Evolutionary conservation across 2,329 filamentous ascomycete species (phyloP).

Genomic region (Alternaria ethzedia): DNA sequence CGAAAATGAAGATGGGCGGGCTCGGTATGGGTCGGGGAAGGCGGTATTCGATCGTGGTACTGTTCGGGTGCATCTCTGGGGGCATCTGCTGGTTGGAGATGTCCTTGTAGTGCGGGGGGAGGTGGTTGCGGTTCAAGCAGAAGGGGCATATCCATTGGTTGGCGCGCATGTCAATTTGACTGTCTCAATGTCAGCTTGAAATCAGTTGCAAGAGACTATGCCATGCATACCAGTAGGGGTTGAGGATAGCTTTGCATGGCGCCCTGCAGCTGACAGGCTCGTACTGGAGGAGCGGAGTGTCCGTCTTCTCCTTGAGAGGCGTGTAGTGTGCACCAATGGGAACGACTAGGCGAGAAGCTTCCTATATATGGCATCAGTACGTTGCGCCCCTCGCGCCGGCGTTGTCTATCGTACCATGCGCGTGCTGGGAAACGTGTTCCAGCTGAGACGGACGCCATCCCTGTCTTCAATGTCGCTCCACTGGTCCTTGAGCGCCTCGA

Average conservation of each 20-base stretch:
- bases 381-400: slow-evolving; percentile 10
- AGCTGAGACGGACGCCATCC: slow-evolving; percentile 94
- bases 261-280: slow-evolving; percentile 97
- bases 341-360: slow-evolving; percentile 92
- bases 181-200: slow-evolving; percentile 46
- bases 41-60: slow-evolving; percentile 89
- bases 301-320: slow-evolving; percentile 90
- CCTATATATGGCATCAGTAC: slow-evolving; percentile 59
- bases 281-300: slow-evolving; percentile 88
- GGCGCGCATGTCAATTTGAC: slow-evolving; percentile 82
- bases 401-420: slow-evolving; percentile 82
- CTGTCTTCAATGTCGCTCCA: slow-evolving; percentile 97
- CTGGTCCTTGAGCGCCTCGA: slow-evolving; percentile 90
- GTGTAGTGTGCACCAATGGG: slow-evolving; percentile 97
- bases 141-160: slow-evolving; percentile 90
- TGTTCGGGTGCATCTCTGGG: slow-evolving; percentile 79
- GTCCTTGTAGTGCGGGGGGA: slow-evolving; percentile 88
- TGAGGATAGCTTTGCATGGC: slow-evolving; percentile 93
- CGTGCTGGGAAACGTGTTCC: slow-evolving; percentile 98
- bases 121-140: slow-evolving; percentile 81
- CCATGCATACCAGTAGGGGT: slow-evolving; percentile 84
- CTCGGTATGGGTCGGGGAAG: slow-evolving; percentile 82
- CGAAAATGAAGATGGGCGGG: slow-evolving; percentile 84
- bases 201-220: background rate
- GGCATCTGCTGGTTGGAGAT: slow-evolving; percentile 84